phyloP scores from a whole-genome alignment of 768 basidiomycete genomes.

The Pulveroboletus sp. region DNA sequence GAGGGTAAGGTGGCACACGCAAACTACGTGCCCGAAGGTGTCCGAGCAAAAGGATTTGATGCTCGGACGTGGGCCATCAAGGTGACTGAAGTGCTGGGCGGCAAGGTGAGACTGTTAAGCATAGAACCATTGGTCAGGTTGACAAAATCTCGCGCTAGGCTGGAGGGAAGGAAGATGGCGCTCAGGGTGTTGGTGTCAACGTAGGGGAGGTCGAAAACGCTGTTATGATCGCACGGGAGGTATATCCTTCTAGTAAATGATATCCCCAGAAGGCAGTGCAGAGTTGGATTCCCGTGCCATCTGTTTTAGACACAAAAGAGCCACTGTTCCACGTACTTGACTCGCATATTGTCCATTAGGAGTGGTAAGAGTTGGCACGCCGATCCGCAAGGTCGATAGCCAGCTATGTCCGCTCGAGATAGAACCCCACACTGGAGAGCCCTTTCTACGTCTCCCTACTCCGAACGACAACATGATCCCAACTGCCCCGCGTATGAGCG shows the following conservation, averaged over 20 bases:
- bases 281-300: neutral
- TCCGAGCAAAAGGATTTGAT: conserved; percentile 64
- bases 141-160: conserved; percentile 46
- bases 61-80: conserved; percentile 85
- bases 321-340: conserved; percentile 1
- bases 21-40: conserved; percentile 68
- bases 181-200: conserved; percentile 82
- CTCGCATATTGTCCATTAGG: neutral
- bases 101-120: conserved; percentile 61
- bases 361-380: too few species aligned
- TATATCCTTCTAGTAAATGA: conserved; percentile 28
- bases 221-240: conserved; percentile 48
- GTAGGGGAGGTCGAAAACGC: conserved; percentile 63
- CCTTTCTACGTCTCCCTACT: conserved; percentile 45
- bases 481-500: too few species aligned
- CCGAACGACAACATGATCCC: conserved; percentile 53
- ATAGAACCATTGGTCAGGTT: neutral
- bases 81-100: conserved; percentile 77
- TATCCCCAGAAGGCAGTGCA: neutral
- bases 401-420: conserved; percentile 42
- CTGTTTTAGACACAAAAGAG: neutral
- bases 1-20: conserved; percentile 81
- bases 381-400: neutral
- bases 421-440: conserved; percentile 42
- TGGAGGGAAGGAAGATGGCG: conserved; percentile 91